Conservation (phyloP, 2,329 filamentous ascomycete species). For the Talaromyces sp. region DNA sequence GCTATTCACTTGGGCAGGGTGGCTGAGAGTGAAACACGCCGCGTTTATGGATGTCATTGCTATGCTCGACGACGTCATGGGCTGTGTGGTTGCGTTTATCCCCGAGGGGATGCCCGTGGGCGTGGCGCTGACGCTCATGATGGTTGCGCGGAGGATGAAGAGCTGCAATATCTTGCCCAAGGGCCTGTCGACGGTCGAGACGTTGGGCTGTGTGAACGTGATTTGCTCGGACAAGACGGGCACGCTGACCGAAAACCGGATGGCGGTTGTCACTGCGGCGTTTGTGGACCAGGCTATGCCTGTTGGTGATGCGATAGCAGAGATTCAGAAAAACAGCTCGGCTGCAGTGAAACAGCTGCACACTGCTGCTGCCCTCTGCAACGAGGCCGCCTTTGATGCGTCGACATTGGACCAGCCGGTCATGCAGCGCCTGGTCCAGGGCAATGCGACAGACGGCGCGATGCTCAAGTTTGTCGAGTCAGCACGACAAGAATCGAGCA, state of each 20-base stretch:
- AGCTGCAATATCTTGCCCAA: slow-evolving; percentile 74
- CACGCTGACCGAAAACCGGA: slow-evolving; percentile 56
- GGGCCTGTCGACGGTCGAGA: slow-evolving; percentile 73
- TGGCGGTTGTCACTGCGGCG: slow-evolving; percentile 65
- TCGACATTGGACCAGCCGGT: slow-evolving; percentile 56
- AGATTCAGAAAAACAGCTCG: slow-evolving; percentile 27
- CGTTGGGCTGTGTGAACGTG: slow-evolving; percentile 66
- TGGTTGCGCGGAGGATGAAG: slow-evolving; percentile 70
- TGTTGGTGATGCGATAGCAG: slow-evolving; percentile 42
- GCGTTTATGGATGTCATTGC: slow-evolving; percentile 66
- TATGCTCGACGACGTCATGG: slow-evolving; percentile 68
- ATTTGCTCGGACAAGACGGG: slow-evolving; percentile 78
- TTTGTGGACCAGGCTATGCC: slow-evolving; percentile 51
- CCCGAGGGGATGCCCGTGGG: slow-evolving; percentile 69
- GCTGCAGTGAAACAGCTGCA: slow-evolving; percentile 55
- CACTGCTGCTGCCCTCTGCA: slow-evolving; percentile 62
- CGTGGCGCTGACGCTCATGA: slow-evolving; percentile 66
- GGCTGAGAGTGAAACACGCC: slow-evolving; percentile 60
- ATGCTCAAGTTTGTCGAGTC: slow-evolving; percentile 66
- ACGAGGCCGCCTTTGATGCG: slow-evolving; percentile 69
- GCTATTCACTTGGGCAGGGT: slow-evolving; percentile 56
- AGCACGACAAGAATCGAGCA: not conserved
- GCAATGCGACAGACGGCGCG: slow-evolving; percentile 72
- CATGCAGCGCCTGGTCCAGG: slow-evolving; percentile 60
- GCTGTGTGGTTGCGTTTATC: slow-evolving; percentile 71